Evolutionary conservation across 805 yeast genomes (phyloP).

Genomic region (Saccharomycopsis schoenii): DNA sequence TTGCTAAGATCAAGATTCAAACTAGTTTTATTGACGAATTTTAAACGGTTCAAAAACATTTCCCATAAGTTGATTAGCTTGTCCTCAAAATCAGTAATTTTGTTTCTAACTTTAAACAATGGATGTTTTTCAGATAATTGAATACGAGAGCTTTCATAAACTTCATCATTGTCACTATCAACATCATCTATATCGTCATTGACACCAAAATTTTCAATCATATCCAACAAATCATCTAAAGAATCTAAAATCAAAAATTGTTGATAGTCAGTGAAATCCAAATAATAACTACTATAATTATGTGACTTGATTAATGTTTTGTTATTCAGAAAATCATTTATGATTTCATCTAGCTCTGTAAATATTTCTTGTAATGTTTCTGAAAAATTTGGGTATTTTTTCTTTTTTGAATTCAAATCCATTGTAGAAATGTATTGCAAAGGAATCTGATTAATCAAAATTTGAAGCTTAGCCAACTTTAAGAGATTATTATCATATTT

Average conservation of each 20-base stretch:
- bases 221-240: slow-evolving; percentile 59
- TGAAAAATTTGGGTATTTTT: slow-evolving; percentile 29
- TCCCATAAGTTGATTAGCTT: slow-evolving; percentile 34
- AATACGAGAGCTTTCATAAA: slow-evolving; percentile 17
- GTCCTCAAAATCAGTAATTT: slow-evolving; percentile 35
- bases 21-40: slow-evolving; percentile 5
- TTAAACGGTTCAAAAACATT: not conserved
- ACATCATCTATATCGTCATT: slow-evolving; percentile 42
- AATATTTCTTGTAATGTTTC: slow-evolving; percentile 31
- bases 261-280: slow-evolving; percentile 29
- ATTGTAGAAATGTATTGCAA: slow-evolving; percentile 45
- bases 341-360: slow-evolving; percentile 34
- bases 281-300: not conserved
- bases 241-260: slow-evolving; percentile 44
- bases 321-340: slow-evolving; percentile 31
- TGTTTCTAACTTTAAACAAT: slow-evolving; percentile 30
- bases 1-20: slow-evolving; percentile 9
- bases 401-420: slow-evolving; percentile 30
- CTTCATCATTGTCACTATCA: slow-evolving; percentile 45
- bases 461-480: slow-evolving; percentile 43
- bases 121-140: slow-evolving; percentile 40
- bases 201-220: slow-evolving; percentile 56
- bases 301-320: slow-evolving; percentile 18
- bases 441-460: slow-evolving; percentile 49
- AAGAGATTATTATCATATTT: slow-evolving; percentile 33